These are phyloP conservation scores for Candida awuae DNA, from an alignment of 805 yeast genomes.

Conservation along the genomic window DNA sequence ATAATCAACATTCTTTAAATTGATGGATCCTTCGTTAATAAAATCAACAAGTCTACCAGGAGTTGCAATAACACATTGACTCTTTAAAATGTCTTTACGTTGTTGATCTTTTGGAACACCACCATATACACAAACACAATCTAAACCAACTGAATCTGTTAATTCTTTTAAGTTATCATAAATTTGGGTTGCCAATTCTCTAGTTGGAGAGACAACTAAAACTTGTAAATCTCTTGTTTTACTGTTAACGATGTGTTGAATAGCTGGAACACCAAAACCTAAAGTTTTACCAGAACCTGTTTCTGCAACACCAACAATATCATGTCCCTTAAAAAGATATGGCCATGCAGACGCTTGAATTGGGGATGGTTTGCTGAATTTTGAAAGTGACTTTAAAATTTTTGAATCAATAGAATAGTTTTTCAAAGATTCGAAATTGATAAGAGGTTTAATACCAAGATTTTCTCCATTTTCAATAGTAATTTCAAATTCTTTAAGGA, in stretches of 20 bases:
- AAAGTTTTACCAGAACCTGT: constrained; percentile 98
- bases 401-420: constrained; percentile 39
- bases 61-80: constrained; percentile 87
- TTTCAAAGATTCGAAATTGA: constrained; percentile 54
- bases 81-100: constrained; percentile 53
- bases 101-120: constrained; percentile 97
- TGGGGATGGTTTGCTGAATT: constrained; percentile 89
- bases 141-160: constrained; percentile 51
- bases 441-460: constrained; percentile 53
- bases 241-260: constrained; percentile 50
- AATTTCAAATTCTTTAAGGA: constrained; percentile 65
- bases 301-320: constrained; percentile 95
- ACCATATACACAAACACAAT: constrained; percentile 86
- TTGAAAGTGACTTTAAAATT: constrained; percentile 52
- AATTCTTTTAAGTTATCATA: constrained; percentile 71
- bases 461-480: constrained; percentile 61
- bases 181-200: constrained; percentile 94
- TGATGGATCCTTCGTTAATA: constrained; percentile 78
- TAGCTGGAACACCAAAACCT: constrained; percentile 97
- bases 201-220: constrained; percentile 87
- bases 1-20: constrained; percentile 59
- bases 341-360: constrained; percentile 97
- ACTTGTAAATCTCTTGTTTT: constrained; percentile 54
- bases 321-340: constrained; percentile 64
- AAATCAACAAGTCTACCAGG: constrained; percentile 96